Conservation (phyloP, 2,329 filamentous ascomycete species). For the Trichoderma lentiforme region DNA sequence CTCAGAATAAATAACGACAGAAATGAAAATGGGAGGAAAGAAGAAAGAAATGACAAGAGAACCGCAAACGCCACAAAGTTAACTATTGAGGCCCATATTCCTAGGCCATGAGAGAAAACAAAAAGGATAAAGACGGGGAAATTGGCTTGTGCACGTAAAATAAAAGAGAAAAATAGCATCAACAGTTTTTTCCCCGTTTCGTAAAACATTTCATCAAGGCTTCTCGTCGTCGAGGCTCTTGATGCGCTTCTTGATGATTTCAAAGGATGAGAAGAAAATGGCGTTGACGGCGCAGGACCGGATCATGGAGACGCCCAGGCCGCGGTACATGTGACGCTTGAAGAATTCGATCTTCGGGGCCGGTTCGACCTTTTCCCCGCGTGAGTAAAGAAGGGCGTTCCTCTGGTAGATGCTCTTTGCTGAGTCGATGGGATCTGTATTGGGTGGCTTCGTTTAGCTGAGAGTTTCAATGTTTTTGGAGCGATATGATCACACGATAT, state of each 20-base stretch:
- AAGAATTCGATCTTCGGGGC: conserved; percentile 76
- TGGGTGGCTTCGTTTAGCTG: neutral
- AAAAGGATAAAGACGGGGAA: neutral
- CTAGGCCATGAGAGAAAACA: neutral
- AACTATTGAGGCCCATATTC: neutral
- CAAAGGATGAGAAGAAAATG: conserved; percentile 86
- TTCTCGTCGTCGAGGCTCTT: conserved; percentile 48
- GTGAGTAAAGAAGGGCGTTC: conserved; percentile 68
- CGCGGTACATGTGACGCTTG: conserved; percentile 75
- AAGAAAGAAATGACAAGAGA: neutral
- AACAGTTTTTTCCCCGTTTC: neutral
- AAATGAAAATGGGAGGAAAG: neutral
- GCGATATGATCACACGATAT: neutral
- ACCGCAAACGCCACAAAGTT: neutral
- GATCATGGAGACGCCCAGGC: conserved; percentile 77
- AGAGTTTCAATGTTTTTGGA: too few relatives aligned
- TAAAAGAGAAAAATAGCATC: neutral
- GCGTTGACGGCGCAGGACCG: conserved; percentile 81
- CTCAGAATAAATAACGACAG: neutral
- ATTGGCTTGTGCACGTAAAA: neutral
- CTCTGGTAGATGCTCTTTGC: conserved; percentile 84
- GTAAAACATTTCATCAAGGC: neutral
- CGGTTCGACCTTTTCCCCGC: conserved; percentile 60
- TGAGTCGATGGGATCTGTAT: conserved; percentile 67
- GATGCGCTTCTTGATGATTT: conserved; percentile 72